phyloP scores from a whole-genome alignment of 192 early-diverging fungal species.

The Helicostylum pulchrum region DNA sequence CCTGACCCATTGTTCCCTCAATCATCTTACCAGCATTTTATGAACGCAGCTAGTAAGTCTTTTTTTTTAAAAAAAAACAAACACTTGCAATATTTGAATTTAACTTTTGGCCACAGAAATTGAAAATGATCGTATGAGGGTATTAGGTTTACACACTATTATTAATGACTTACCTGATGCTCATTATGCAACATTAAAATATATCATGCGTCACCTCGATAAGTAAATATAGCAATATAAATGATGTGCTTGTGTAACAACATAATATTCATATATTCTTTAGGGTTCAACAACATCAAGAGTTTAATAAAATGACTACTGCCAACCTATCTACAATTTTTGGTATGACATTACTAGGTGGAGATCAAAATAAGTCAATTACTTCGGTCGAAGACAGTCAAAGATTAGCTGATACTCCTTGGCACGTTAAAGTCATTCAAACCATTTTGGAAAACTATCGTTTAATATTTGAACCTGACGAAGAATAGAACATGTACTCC shows the following conservation, averaged over 20 bases:
- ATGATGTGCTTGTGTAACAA: not conserved
- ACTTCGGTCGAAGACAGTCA: conserved; percentile 28
- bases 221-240: conserved; percentile 43
- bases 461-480: conserved; percentile 66
- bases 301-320: conserved; percentile 83
- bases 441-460: conserved; percentile 59
- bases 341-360: conserved; percentile 80
- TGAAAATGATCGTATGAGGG: conserved; percentile 58
- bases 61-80: too few relatives aligned
- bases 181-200: conserved; percentile 81
- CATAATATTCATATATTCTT: conserved; percentile 3
- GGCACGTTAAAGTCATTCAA: conserved; percentile 64
- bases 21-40: conserved; percentile 59
- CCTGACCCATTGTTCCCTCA: conserved; percentile 83
- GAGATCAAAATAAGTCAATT: conserved; percentile 18
- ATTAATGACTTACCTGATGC: conserved; percentile 76
- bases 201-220: conserved; percentile 77
- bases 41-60: conserved; percentile 72
- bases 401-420: conserved; percentile 56
- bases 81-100: too few relatives aligned
- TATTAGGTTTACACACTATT: conserved; percentile 68
- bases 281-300: conserved; percentile 74
- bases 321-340: conserved; percentile 89
- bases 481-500: conserved; percentile 26
- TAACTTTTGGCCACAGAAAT: conserved; percentile 46